phyloP scores from a whole-genome alignment of 2,329 filamentous ascomycete genomes.

The Penicillium brasilianum region DNA sequence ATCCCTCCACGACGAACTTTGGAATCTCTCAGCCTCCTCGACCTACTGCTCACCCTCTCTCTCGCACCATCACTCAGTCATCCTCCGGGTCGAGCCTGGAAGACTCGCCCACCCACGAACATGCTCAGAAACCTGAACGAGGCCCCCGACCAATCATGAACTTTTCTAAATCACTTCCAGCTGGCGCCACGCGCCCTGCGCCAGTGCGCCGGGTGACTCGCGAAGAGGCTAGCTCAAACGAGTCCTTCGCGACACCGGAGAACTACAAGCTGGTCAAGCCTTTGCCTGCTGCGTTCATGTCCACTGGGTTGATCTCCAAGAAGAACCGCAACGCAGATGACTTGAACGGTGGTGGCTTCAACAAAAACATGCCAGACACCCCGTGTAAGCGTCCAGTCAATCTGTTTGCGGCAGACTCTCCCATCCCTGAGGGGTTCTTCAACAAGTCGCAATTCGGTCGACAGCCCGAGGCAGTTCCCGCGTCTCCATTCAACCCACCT shows the following conservation, averaged over 20 bases:
- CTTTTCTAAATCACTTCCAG: constrained; percentile 78
- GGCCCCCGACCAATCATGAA: constrained; percentile 59
- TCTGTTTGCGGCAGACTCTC: constrained; percentile 66
- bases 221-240: constrained; percentile 51
- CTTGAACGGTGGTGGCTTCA: constrained; percentile 53
- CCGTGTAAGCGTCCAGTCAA: constrained; percentile 87
- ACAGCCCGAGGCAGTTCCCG: constrained; percentile 77
- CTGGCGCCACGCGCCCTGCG: constrained; percentile 63
- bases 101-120: constrained; percentile 70
- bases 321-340: constrained; percentile 84
- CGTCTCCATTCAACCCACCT: constrained; percentile 76
- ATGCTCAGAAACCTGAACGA: constrained; percentile 59
- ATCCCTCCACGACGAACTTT: not conserved
- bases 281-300: constrained; percentile 84
- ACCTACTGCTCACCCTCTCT: constrained; percentile 74
- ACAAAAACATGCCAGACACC: constrained; percentile 84
- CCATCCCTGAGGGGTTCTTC: constrained; percentile 61
- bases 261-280: constrained; percentile 78
- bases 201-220: constrained; percentile 50
- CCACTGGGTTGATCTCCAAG: constrained; percentile 93
- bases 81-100: constrained; percentile 82
- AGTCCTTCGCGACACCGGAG: constrained; percentile 72
- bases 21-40: constrained; percentile 46
- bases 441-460: constrained; percentile 67
- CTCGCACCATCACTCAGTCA: constrained; percentile 83